These are phyloP conservation scores for Citrullus mucosospermus DNA, from an alignment of 306 rosid genomes.

Conservation along the genomic window DNA sequence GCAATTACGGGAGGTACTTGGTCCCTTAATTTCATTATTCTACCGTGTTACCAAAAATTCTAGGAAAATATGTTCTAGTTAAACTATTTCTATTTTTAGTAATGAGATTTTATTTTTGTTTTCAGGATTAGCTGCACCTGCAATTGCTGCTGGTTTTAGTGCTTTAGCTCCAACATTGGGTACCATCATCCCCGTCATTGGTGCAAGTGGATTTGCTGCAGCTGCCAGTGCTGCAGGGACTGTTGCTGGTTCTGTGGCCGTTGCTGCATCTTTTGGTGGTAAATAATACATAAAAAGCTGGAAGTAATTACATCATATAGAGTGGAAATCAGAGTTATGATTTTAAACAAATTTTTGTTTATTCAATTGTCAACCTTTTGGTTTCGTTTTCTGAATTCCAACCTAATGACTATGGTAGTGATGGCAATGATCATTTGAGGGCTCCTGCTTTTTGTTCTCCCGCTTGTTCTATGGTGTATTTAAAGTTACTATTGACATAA, in stretches of 20 bases:
- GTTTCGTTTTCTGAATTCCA: background rate
- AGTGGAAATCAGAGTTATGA: background rate
- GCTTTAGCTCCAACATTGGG: slow-evolving; percentile 95
- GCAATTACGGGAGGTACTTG: slow-evolving; percentile 82
- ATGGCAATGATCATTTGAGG: background rate
- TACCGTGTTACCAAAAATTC: background rate
- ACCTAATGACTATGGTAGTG: background rate
- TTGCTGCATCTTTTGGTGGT: slow-evolving; percentile 99
- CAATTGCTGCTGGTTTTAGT: slow-evolving; percentile 84
- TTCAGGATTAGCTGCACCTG: slow-evolving; percentile 94
- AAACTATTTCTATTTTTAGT: slow-evolving; percentile 3
- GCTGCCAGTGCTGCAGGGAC: slow-evolving; percentile 90
- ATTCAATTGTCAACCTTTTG: background rate
- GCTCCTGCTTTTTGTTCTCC: background rate
- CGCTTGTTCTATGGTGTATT: background rate
- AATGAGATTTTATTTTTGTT: slow-evolving; percentile 11
- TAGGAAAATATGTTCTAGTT: background rate
- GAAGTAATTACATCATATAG: background rate
- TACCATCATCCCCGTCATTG: slow-evolving; percentile 75
- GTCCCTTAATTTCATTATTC: background rate
- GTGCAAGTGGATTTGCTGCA: slow-evolving; percentile 92
- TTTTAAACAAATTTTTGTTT: background rate
- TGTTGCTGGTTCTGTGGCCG: slow-evolving; percentile 90
- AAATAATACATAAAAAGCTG: slow-evolving; percentile 10
- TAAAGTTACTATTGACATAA: background rate